Percentiles rank a stretch among this genome's conserved stretches.
Evolutionary conservation across 192 early-diverging fungal species (phyloP).

Genomic region (Mortierella antarctica): DNA sequence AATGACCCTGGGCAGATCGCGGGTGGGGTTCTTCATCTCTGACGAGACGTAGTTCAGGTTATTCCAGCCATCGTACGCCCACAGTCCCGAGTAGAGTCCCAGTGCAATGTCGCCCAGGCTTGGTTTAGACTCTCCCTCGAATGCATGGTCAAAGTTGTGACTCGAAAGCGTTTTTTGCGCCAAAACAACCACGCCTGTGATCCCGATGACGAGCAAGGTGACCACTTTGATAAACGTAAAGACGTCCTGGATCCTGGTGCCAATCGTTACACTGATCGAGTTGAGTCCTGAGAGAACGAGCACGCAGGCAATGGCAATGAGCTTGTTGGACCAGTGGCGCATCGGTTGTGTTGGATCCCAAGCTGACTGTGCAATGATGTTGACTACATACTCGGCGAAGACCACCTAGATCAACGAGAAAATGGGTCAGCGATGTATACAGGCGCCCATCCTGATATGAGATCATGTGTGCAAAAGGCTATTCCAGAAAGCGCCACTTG

Average conservation of each 20-base stretch:
- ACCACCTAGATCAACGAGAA: conserved; percentile 54
- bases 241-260: conserved; percentile 76
- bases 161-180: conserved; percentile 64
- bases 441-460: not conserved
- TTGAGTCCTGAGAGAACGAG: conserved; percentile 72
- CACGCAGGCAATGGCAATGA: conserved; percentile 70
- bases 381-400: conserved; percentile 80
- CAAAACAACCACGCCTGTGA: conserved; percentile 74
- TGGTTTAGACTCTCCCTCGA: conserved; percentile 63
- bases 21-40: conserved; percentile 85
- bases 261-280: conserved; percentile 70
- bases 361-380: conserved; percentile 70
- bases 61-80: conserved; percentile 76
- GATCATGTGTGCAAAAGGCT: not conserved
- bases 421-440: not conserved
- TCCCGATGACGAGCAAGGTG: conserved; percentile 71
- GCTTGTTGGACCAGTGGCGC: conserved; percentile 58
- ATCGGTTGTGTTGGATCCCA: conserved; percentile 53
- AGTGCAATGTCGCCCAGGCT: conserved; percentile 76
- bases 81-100: conserved; percentile 76
- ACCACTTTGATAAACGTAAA: conserved; percentile 80
- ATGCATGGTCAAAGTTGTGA: conserved; percentile 70
- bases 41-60: conserved; percentile 86
- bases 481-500: too few species aligned
- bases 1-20: conserved; percentile 84